phyloP scores from a whole-genome alignment of 305 asterid genomes.

The Solanum hybrid region DNA sequence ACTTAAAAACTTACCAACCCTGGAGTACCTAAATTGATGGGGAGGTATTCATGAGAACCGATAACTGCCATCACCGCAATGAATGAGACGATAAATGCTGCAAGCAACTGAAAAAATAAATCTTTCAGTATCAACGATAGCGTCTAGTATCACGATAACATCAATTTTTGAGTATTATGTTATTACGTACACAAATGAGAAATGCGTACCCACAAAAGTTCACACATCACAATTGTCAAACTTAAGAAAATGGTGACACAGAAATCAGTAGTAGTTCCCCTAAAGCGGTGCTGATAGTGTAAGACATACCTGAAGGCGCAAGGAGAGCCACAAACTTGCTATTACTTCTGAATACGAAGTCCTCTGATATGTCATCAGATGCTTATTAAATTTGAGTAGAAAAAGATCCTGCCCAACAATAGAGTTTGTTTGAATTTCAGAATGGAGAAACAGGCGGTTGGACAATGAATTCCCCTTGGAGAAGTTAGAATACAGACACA shows the following conservation, averaged over 20 bases:
- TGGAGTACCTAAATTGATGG: constrained; percentile 79
- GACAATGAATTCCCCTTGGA: background rate
- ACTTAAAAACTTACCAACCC: constrained; percentile 57
- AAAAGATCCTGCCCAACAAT: constrained; percentile 55
- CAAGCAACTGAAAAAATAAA: constrained; percentile 47
- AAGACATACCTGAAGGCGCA: constrained; percentile 82
- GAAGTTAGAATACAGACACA: background rate
- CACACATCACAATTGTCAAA: background rate
- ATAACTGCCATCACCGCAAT: constrained; percentile 89
- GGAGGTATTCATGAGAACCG: constrained; percentile 65
- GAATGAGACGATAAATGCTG: constrained; percentile 82
- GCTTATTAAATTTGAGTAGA: constrained; percentile 55
- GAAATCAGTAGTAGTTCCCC: background rate
- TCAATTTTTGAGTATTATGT: background rate
- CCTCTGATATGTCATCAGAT: constrained; percentile 57
- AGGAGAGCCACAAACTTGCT: constrained; percentile 96
- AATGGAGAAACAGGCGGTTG: background rate
- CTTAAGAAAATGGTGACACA: background rate
- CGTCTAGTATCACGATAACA: background rate
- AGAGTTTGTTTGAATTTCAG: background rate
- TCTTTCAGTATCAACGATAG: too few species aligned
- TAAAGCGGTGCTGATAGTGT: background rate
- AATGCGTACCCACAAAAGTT: background rate
- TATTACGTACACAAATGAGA: background rate
- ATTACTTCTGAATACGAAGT: constrained; percentile 83